phyloP scores from a whole-genome alignment of 225 moss, liverwort and hornwort genomes.

The Antitrichia curtipendula region DNA sequence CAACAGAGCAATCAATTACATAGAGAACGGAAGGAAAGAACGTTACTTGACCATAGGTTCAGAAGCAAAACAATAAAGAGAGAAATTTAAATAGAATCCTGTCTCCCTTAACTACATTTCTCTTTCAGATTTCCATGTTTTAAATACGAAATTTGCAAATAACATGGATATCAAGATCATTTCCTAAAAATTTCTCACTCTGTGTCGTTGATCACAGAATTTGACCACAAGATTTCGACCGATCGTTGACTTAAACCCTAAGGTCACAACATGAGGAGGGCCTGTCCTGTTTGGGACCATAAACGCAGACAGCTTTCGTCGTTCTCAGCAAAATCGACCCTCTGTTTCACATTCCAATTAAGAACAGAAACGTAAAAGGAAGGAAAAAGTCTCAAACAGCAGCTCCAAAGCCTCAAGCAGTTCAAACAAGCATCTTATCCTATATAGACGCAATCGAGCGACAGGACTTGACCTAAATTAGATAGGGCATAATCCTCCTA shows the following conservation, averaged over 20 bases:
- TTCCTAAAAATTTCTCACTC: background rate
- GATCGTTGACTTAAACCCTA: background rate
- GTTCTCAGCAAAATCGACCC: background rate
- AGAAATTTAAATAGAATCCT: background rate
- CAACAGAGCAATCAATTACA: background rate
- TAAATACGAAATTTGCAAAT: background rate
- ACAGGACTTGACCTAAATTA: background rate
- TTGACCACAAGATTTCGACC: background rate
- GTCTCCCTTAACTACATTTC: background rate
- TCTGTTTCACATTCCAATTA: background rate
- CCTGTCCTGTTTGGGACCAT: background rate
- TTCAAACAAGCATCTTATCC: background rate
- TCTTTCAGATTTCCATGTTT: background rate
- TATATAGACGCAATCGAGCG: background rate
- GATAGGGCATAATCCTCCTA: background rate
- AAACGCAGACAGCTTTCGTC: background rate
- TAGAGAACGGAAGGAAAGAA: background rate
- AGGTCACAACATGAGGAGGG: background rate
- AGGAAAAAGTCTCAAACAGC: background rate
- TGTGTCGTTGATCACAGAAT: background rate
- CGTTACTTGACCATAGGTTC: background rate
- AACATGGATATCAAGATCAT: background rate
- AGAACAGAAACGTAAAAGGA: background rate
- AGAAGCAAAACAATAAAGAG: background rate
- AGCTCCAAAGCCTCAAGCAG: background rate